phyloP scores from a whole-genome alignment of 306 rosid species.

The Canavalia gladiata region DNA sequence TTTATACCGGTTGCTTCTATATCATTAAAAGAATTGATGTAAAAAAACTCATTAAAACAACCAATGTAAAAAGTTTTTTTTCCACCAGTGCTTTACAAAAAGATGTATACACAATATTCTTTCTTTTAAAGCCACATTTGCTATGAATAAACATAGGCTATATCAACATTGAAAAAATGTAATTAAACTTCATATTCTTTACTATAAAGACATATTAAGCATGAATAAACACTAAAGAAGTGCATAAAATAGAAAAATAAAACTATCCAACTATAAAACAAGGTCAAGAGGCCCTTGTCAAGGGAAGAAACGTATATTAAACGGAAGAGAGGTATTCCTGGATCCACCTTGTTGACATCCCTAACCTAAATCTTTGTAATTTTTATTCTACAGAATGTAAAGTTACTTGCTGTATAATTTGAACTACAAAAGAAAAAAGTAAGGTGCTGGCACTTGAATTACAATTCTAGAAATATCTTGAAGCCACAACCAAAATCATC shows the following conservation, averaged over 20 bases:
- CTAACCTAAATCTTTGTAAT: conserved; percentile 7
- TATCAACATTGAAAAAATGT: too few relatives aligned
- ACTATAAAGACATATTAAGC: too few relatives aligned
- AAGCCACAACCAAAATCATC: conserved; percentile 12
- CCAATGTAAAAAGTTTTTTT: too few relatives aligned
- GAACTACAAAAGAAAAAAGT: conserved; percentile 27
- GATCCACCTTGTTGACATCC: neutral
- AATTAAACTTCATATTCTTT: too few relatives aligned
- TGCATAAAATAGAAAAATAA: neutral
- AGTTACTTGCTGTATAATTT: neutral
- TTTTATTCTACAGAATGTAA: conserved; percentile 7
- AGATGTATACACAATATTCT: too few relatives aligned
- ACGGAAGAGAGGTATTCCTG: neutral
- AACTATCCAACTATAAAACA: conserved; percentile 13
- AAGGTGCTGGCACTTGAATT: conserved; percentile 12
- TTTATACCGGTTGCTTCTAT: too few relatives aligned
- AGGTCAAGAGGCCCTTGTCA: conserved; percentile 8
- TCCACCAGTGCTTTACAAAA: too few relatives aligned
- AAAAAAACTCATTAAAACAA: too few relatives aligned
- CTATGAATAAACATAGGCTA: too few relatives aligned
- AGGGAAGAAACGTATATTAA: neutral
- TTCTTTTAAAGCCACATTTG: too few relatives aligned
- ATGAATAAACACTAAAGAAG: neutral
- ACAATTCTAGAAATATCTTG: conserved; percentile 10
- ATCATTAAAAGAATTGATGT: too few relatives aligned